Conservation (phyloP, 2,329 filamentous ascomycete species). For the Fusarium heterosporum region DNA sequence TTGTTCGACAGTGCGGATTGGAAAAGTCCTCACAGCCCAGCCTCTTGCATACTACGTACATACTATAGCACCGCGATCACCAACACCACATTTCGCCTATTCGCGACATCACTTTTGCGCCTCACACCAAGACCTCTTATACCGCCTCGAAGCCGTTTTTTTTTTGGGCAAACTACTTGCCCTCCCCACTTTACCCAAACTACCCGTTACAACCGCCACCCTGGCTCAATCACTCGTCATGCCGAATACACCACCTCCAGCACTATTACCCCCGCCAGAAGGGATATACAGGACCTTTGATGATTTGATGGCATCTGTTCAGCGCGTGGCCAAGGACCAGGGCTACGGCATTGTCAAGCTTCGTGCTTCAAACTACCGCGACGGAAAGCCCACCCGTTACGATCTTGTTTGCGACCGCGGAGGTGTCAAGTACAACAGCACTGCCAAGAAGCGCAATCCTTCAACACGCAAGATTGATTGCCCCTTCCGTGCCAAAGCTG, state of each 20-base stretch:
- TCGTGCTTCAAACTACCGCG: slow-evolving; percentile 71
- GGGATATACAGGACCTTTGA: slow-evolving; percentile 71
- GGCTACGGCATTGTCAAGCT: slow-evolving; percentile 73
- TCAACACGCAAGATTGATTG: slow-evolving; percentile 74
- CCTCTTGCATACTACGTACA: slow-evolving; percentile 50
- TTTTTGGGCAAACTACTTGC: slow-evolving; percentile 29
- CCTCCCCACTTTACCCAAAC: slow-evolving; percentile 45
- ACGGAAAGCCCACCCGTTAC: slow-evolving; percentile 71
- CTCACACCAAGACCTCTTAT: slow-evolving; percentile 19
- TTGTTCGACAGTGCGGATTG: slow-evolving; percentile 57
- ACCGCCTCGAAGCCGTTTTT: slow-evolving; percentile 17
- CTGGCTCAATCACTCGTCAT: slow-evolving; percentile 55
- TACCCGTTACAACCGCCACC: slow-evolving; percentile 48
- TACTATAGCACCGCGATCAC: slow-evolving; percentile 40
- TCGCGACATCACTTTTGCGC: slow-evolving; percentile 39
- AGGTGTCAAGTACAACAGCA: slow-evolving; percentile 73
- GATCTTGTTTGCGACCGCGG: slow-evolving; percentile 73
- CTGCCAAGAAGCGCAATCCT: slow-evolving; percentile 72
- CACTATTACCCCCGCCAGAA: slow-evolving; percentile 67
- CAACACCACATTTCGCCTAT: slow-evolving; percentile 39
- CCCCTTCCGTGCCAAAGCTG: slow-evolving; percentile 72
- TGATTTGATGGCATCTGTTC: slow-evolving; percentile 68
- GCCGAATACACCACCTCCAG: slow-evolving; percentile 61
- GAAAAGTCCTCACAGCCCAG: slow-evolving; percentile 56
- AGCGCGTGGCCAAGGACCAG: slow-evolving; percentile 70